phyloP scores from a whole-genome alignment of 2,329 filamentous ascomycete species.

The Nemania sp. region DNA sequence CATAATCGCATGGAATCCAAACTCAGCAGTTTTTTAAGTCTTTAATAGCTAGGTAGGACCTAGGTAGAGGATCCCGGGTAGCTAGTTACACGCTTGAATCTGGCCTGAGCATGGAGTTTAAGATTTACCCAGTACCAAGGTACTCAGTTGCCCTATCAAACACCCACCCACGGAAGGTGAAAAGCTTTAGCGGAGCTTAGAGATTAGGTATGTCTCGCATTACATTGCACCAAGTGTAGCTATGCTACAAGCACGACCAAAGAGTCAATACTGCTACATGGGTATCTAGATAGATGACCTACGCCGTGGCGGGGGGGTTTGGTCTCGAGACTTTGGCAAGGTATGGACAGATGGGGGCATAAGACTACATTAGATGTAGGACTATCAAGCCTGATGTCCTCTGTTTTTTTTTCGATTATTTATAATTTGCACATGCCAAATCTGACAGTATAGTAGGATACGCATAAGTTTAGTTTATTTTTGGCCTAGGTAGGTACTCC shows the following conservation, averaged over 20 bases:
- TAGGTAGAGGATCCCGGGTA: no score
- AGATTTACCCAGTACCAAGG: background rate
- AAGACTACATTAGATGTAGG: background rate
- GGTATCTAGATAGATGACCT: no score
- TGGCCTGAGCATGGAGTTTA: background rate
- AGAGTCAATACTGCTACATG: background rate
- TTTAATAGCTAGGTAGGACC: no score
- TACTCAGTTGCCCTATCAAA: background rate
- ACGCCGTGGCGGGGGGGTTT: background rate
- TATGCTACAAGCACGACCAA: background rate
- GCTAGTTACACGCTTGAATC: background rate
- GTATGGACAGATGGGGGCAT: background rate
- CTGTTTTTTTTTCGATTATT: background rate
- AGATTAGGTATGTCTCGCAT: background rate
- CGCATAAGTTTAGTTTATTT: background rate
- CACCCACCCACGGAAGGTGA: background rate
- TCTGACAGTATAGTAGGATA: background rate
- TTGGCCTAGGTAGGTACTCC: no score
- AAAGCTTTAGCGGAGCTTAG: background rate
- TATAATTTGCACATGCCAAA: background rate
- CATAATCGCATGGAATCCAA: conserved; percentile 1
- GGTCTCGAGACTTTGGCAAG: background rate
- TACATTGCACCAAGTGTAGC: background rate
- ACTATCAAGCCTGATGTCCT: background rate
- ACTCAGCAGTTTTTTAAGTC: conserved; percentile 3